Base-by-base conservation (phyloP, 176 grass and related monocot species). In the Aegilops umbellulata region DNA sequence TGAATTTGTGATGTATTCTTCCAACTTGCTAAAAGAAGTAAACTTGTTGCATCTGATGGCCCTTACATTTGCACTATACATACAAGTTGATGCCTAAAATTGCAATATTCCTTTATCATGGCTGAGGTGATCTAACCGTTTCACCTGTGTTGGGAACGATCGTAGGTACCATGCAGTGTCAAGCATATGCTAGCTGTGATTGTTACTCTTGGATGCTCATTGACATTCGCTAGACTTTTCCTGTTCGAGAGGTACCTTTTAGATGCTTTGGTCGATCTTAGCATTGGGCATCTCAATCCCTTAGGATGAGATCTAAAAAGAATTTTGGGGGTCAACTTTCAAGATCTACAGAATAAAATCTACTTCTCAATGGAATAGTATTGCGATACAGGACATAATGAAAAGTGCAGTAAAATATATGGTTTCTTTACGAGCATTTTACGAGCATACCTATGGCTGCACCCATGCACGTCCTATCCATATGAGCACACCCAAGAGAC, bases 301-400 rank as follows among this genome's bases (percentile, higher is more conserved):
- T 82, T 51, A 19, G 25, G 25, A 57, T 25, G 51, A 42, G 39
- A 82, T 78, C 24, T 86, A 19, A 20, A 71, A 82, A 78, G 64
- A 86, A 78, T 82, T 82, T 64, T 63, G 39, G 12, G 39, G 7
- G 88, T 86, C 78, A 70, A 90, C 78, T 82, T 26, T 68, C 15
- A 49, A 32, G 55, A 42, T 46, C 31, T 16, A 60, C 16, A 8
- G 62, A 86, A 82, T 69, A 30, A 77, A 76, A 16, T 77, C 41
- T 14, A 7, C 79, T 44, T 5, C 58, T 55, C 38, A 51, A 24
- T 12, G n/a, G 72, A 82, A 78, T 63, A 82, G 19, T 71, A 55
- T 53, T 24, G 30, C 34, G 19, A 30, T 20, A 69, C 77, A 20
- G 6, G 26, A 35, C 64, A 20, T 8, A 58, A 8, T 22, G 19